Evolutionary conservation across 176 grass and related monocot genomes (phyloP), one percentile per base, ranked within the genome.

Genomic region (Paspalum vaginatum): DNA sequence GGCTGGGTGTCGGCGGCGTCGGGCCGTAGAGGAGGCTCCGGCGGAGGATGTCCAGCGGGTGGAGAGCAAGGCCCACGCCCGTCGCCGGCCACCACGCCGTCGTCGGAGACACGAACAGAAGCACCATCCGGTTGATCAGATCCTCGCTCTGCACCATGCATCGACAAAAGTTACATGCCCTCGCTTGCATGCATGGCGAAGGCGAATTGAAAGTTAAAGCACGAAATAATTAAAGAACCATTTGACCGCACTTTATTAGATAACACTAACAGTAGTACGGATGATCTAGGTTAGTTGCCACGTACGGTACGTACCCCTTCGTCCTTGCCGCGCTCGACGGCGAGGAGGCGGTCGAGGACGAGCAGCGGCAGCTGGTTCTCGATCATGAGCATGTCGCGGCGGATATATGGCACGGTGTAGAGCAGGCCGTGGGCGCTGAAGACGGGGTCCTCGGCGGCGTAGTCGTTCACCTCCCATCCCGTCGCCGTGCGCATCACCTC

Each of bases 331-430:
- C 37, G 72, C 74, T 93, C 91, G 41, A 89, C 81, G 68, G 84
- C 78, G 14, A 88, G 38, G 39, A 97, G 83, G 26, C 44, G 79
- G 16, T 90, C 57, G 60, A 97, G 80, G 46, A 92, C 87, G 25
- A 92, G 89, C 2, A 97, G 83, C 4, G 89, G 94, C 9, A 94
- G 60, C 76, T 97, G 94, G 76, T 97, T 97, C 86, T 97, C 87
- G 46, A 97, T 75, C 85, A 97, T 90, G 46, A 97, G 80, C 91
- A 92, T 90, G 74, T 94, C 94, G 4, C 91, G 83, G 55, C 68
- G 84, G n/a, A 92, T 90, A 81, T 86, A 94, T 0, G 91, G 87
- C 50, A 90, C 87, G 26, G 52, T 88, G 70, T 94, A 94, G 17
- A 94, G 87, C 26, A 93, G 78, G 11, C 94, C 88, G 1, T 97